A percentile compares a stretch with the other conserved stretches of the same genome.
Evolutionary conservation across 768 basidiomycete genomes (phyloP).

Genomic region (Collybia sp.): DNA sequence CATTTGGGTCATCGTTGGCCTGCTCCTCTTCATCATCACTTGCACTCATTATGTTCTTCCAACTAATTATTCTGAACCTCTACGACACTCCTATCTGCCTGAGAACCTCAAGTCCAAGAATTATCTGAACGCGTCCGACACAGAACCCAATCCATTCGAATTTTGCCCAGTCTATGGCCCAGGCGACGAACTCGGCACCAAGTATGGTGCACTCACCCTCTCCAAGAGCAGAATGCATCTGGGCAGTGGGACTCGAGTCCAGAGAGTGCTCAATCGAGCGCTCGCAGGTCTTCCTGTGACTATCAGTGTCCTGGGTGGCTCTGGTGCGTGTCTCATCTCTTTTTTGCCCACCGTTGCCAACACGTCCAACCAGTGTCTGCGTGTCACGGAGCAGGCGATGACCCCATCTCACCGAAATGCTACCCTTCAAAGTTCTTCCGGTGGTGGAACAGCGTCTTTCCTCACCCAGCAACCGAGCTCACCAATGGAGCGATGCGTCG

Average conservation of each 20-base stretch:
- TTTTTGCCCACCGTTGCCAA: too few species aligned
- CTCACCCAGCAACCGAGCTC: slow-evolving; percentile 94
- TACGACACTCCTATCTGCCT: slow-evolving; percentile 29
- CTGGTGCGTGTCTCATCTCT: slow-evolving; percentile 42
- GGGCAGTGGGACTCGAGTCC: slow-evolving; percentile 79
- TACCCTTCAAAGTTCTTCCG: slow-evolving; percentile 95
- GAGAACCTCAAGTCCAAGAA: slow-evolving; percentile 65
- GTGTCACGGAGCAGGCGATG: slow-evolving; percentile 91
- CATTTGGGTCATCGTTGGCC: slow-evolving; percentile 57
- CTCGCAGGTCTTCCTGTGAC: slow-evolving; percentile 83
- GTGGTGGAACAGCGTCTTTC: slow-evolving; percentile 99
- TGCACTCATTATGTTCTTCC: slow-evolving; percentile 56
- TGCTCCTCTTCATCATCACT: slow-evolving; percentile 49
- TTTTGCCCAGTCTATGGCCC: slow-evolving; percentile 91
- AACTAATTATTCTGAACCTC: slow-evolving; percentile 20
- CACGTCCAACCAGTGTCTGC: slow-evolving; percentile 62
- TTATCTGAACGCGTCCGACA: slow-evolving; percentile 66
- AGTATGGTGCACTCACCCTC: slow-evolving; percentile 73
- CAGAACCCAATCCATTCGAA: slow-evolving; percentile 69
- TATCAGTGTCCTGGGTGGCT: slow-evolving; percentile 87
- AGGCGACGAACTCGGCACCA: slow-evolving; percentile 70
- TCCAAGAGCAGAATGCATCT: slow-evolving; percentile 71
- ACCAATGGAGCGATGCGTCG: slow-evolving; percentile 96
- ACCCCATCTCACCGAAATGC: slow-evolving; percentile 77
- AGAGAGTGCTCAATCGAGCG: slow-evolving; percentile 79